Evolutionary conservation across 2,329 filamentous ascomycete species (phyloP).

Genomic region (Echinosphaeria canescens): DNA sequence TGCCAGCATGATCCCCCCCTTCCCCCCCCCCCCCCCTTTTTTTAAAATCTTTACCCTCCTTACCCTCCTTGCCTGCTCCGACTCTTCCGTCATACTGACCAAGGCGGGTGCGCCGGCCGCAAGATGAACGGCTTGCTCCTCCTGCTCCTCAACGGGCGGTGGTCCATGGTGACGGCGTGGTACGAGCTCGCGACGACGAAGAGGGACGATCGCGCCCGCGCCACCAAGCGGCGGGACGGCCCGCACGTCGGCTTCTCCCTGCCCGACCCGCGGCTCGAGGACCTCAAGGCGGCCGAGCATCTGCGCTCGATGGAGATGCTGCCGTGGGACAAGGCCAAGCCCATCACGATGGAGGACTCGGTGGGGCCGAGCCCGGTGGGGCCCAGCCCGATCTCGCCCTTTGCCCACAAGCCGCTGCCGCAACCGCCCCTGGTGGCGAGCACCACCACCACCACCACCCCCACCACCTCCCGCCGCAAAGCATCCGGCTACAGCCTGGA

Average conservation of each 20-base stretch:
- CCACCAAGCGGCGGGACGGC: no score
- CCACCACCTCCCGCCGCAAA: no score
- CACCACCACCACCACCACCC: no score
- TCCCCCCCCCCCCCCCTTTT: neutral
- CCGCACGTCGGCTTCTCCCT: slow-evolving; percentile 82
- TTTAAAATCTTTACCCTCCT: slow-evolving; percentile 2
- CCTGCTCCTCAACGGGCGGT: slow-evolving; percentile 59
- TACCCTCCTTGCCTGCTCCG: neutral
- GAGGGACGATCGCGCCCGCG: no score
- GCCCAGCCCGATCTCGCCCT: no score
- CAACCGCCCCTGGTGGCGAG: no score
- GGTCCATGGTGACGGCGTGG: slow-evolving; percentile 79
- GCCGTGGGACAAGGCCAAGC: slow-evolving; percentile 32
- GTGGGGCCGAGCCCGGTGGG: no score
- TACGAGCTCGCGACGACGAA: slow-evolving; percentile 41
- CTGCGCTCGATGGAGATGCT: no score
- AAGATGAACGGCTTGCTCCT: slow-evolving; percentile 73
- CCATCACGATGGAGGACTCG: no score
- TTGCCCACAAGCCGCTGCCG: no score
- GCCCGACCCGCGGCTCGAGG: slow-evolving; percentile 45
- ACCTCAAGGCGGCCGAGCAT: no score
- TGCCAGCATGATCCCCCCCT: slow-evolving; percentile 3
- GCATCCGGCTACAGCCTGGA: no score
- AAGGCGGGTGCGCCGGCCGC: neutral
- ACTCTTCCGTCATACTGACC: neutral